Conservation (phyloP, 2,329 filamentous ascomycete species). For the Amesomyces nigricolor region DNA sequence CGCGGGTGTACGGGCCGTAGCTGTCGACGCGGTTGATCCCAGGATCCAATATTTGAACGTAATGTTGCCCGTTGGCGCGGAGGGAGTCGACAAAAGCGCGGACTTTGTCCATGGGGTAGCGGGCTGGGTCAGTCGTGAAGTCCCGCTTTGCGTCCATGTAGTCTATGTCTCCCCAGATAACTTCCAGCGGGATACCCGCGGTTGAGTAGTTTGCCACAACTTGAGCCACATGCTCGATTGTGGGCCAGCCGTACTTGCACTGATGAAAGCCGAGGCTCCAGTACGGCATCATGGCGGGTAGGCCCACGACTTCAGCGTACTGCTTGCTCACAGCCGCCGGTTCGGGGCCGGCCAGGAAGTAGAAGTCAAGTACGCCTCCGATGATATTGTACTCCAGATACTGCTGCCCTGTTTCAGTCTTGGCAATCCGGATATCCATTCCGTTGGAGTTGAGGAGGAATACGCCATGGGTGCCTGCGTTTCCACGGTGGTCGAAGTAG, state of each 20-base stretch:
- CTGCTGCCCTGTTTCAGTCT: constrained; percentile 51
- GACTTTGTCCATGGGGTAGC: constrained; percentile 57
- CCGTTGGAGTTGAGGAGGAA: constrained; percentile 68
- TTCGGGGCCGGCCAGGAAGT: constrained; percentile 55
- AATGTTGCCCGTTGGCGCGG: constrained; percentile 60
- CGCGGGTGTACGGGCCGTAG: constrained; percentile 37
- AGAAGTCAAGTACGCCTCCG: constrained; percentile 69
- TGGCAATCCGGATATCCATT: constrained; percentile 70
- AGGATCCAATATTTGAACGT: constrained; percentile 73
- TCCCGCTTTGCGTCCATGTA: constrained; percentile 51
- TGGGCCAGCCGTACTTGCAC: constrained; percentile 58
- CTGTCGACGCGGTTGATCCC: constrained; percentile 44
- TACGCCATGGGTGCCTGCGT: constrained; percentile 53
- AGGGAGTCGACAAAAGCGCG: constrained; percentile 61
- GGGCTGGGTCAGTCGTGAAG: constrained; percentile 58
- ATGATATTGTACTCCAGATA: constrained; percentile 75
- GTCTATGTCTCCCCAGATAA: constrained; percentile 61
- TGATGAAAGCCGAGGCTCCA: constrained; percentile 59
- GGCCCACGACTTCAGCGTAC: constrained; percentile 51
- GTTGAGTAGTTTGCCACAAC: constrained; percentile 62
- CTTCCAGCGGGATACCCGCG: constrained; percentile 61
- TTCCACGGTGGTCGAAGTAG: constrained; percentile 62
- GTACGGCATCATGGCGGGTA: constrained; percentile 57
- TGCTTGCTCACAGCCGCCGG: constrained; percentile 54
- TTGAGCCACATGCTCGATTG: constrained; percentile 57